A percentile compares a stretch with the other conserved stretches of the same genome.
Conservation (phyloP, 116 monocot species). For the Posidonia oceanica region DNA sequence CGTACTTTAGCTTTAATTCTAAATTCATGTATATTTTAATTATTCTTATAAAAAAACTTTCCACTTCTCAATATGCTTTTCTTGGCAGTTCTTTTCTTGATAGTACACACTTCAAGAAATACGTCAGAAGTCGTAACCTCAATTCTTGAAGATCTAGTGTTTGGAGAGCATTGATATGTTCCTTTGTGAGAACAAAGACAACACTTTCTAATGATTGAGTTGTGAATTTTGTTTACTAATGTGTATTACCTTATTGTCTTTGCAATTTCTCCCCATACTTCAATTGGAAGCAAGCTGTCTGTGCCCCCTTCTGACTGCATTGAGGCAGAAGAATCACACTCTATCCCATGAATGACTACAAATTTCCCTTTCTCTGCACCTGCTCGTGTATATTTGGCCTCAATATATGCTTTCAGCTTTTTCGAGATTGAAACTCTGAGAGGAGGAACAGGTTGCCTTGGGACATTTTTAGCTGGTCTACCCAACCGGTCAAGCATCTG, state of each 20-base stretch:
- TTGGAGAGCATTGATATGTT: too few species aligned
- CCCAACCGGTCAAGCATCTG: constrained; percentile 75
- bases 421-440: constrained; percentile 71
- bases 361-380: constrained; percentile 60
- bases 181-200: too few species aligned
- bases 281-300: constrained; percentile 71
- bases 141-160: too few species aligned
- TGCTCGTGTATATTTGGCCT: constrained; percentile 44
- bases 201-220: too few species aligned
- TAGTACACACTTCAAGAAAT: too few species aligned
- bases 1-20: too few species aligned
- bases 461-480: constrained; percentile 44
- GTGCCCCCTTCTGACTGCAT: constrained; percentile 77
- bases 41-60: too few species aligned
- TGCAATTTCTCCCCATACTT: constrained; percentile 65
- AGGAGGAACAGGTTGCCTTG: constrained; percentile 44
- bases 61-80: too few species aligned
- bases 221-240: too few species aligned
- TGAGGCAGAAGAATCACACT: constrained; percentile 68
- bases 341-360: constrained; percentile 72
- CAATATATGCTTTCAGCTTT: constrained; percentile 48
- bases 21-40: too few species aligned
- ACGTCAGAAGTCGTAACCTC: too few species aligned
- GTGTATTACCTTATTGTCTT: constrained; percentile 47
- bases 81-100: too few species aligned